phyloP scores from a whole-genome alignment of 805 yeast genomes.

The Starmerella kuoi region DNA sequence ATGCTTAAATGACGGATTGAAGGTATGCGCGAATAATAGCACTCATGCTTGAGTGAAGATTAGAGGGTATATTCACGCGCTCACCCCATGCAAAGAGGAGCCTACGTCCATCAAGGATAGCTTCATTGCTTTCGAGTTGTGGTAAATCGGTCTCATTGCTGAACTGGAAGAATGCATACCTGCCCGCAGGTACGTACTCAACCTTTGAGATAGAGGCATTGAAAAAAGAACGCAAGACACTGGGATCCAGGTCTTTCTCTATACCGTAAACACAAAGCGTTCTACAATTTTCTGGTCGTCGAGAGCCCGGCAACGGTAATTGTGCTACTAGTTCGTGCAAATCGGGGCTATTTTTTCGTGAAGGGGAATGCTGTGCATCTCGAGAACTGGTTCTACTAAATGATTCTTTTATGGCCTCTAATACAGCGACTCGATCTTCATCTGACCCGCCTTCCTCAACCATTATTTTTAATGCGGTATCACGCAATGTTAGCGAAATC shows the following conservation, averaged over 20 bases:
- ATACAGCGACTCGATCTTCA: slow-evolving; percentile 1
- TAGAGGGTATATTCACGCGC: slow-evolving; percentile 22
- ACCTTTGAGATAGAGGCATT: slow-evolving; percentile 41
- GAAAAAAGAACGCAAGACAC: slow-evolving; percentile 29
- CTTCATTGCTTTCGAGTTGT: slow-evolving; percentile 21
- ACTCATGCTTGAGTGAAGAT: slow-evolving; percentile 8
- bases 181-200: slow-evolving; percentile 44
- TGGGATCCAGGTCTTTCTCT: slow-evolving; percentile 49
- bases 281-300: slow-evolving; percentile 31
- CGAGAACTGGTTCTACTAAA: background rate
- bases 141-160: slow-evolving; percentile 41
- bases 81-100: slow-evolving; percentile 27
- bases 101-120: slow-evolving; percentile 24
- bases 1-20: slow-evolving; percentile 38
- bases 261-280: slow-evolving; percentile 70
- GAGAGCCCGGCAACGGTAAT: slow-evolving; percentile 3
- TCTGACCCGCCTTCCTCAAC: slow-evolving; percentile 14
- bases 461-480: slow-evolving; percentile 65
- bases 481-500: slow-evolving; percentile 67
- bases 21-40: slow-evolving; percentile 11
- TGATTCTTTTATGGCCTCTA: slow-evolving; percentile 4
- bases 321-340: background rate
- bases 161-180: slow-evolving; percentile 55
- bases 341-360: background rate
- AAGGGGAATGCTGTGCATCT: background rate